These are phyloP conservation scores for Pyrenopolyporus hunteri DNA, from an alignment of 495 filamentous ascomycete genomes.

Conservation along the genomic window DNA sequence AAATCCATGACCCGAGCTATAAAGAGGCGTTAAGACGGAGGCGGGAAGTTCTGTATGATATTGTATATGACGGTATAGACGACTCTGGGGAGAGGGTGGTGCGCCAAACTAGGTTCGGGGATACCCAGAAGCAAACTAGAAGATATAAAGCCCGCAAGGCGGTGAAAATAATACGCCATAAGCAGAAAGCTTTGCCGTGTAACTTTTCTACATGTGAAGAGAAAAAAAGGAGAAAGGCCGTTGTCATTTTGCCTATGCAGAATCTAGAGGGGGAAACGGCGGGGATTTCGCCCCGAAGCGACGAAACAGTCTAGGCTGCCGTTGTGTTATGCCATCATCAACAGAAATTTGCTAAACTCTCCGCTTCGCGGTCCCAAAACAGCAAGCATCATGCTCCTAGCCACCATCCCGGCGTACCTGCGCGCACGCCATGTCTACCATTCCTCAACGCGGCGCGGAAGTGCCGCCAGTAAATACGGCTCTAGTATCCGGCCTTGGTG, in stretches of 20 bases:
- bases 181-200: slow-evolving; percentile 7
- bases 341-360: slow-evolving; percentile 33
- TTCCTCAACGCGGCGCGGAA: background rate
- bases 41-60: slow-evolving; percentile 22
- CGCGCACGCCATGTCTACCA: slow-evolving; percentile 4
- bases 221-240: slow-evolving; percentile 18
- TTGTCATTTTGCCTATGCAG: slow-evolving; percentile 44
- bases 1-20: background rate
- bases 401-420: slow-evolving; percentile 5
- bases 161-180: slow-evolving; percentile 15
- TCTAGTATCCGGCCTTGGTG: slow-evolving; percentile 70
- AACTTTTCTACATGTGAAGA: slow-evolving; percentile 33
- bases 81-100: background rate
- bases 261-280: slow-evolving; percentile 37
- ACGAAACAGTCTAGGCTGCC: slow-evolving; percentile 26
- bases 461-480: background rate
- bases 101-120: slow-evolving; percentile 26
- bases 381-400: slow-evolving; percentile 14
- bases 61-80: slow-evolving; percentile 34
- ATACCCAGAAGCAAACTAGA: slow-evolving; percentile 38
- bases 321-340: slow-evolving; percentile 14
- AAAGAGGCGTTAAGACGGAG: slow-evolving; percentile 19
- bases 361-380: slow-evolving; percentile 20
- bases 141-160: slow-evolving; percentile 30
- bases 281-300: slow-evolving; percentile 17